Conservation (phyloP, 257 asterid species). For the Solanum chmielewskii region DNA sequence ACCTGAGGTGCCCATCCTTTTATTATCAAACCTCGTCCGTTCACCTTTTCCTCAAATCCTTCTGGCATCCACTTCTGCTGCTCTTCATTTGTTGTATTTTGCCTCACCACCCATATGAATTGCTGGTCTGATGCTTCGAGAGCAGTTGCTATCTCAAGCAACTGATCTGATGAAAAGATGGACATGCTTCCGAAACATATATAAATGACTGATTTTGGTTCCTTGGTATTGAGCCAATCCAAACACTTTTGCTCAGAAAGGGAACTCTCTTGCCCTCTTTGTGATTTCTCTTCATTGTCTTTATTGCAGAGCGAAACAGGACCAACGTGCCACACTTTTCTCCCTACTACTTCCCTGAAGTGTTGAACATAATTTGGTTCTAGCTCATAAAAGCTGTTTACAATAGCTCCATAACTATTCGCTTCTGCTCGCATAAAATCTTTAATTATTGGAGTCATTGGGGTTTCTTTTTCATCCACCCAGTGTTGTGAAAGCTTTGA, state of each 20-base stretch:
- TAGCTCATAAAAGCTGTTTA: constrained; percentile 38
- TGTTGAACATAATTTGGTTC: constrained; percentile 21
- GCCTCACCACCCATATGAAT: constrained; percentile 24
- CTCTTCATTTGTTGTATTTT: not conserved
- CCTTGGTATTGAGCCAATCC: constrained; percentile 30
- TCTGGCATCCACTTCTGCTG: constrained; percentile 1
- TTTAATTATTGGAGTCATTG: not conserved
- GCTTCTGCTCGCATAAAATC: constrained; percentile 11
- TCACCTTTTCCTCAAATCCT: constrained; percentile 10
- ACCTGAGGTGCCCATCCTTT: constrained; percentile 21
- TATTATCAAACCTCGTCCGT: constrained; percentile 20
- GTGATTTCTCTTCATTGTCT: constrained; percentile 5
- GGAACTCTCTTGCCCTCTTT: constrained; percentile 2
- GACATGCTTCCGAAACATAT: constrained; percentile 33
- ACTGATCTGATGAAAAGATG: constrained; percentile 13
- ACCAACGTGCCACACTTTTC: constrained; percentile 14
- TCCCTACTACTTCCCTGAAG: constrained; percentile 13
- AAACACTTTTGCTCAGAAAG: constrained; percentile 8
- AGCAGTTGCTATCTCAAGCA: constrained; percentile 25
- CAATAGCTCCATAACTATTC: constrained; percentile 27
- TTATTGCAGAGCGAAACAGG: constrained; percentile 21
- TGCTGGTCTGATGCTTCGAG: constrained; percentile 18
- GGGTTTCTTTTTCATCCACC: not conserved
- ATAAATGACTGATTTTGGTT: constrained; percentile 18
- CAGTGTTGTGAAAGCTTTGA: constrained; percentile 5